phyloP scores from a whole-genome alignment of 2,329 filamentous ascomycete genomes.

The Ophiostoma ulmi region DNA sequence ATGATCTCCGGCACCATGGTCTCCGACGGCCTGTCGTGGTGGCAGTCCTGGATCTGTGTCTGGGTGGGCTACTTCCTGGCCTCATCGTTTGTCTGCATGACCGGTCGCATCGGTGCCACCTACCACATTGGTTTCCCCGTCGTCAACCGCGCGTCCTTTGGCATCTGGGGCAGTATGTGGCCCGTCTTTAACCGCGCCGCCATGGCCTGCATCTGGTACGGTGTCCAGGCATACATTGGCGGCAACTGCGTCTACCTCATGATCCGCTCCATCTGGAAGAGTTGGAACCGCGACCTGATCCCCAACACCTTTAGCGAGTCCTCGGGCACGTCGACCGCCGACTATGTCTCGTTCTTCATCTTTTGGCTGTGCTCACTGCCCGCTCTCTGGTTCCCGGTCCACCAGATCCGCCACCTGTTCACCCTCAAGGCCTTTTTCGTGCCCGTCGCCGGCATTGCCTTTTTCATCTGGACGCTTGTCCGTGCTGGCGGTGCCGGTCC shows the following conservation, averaged over 20 bases:
- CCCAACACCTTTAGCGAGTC: slow-evolving; percentile 35
- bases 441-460: slow-evolving; percentile 49
- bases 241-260: slow-evolving; percentile 25
- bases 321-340: slow-evolving; percentile 36
- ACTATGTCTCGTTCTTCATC: slow-evolving; percentile 36
- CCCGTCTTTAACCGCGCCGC: slow-evolving; percentile 22
- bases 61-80: slow-evolving; percentile 81
- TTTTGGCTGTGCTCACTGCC: slow-evolving; percentile 38
- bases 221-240: slow-evolving; percentile 25
- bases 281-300: slow-evolving; percentile 78
- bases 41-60: slow-evolving; percentile 85
- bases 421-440: slow-evolving; percentile 45
- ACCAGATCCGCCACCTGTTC: slow-evolving; percentile 36
- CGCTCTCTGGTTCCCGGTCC: slow-evolving; percentile 56
- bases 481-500: slow-evolving; percentile 27
- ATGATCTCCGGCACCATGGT: slow-evolving; percentile 88
- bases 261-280: slow-evolving; percentile 34
- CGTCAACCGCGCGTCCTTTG: slow-evolving; percentile 23
- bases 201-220: slow-evolving; percentile 24
- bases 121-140: slow-evolving; percentile 27
- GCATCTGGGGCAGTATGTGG: slow-evolving; percentile 24
- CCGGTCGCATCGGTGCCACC: slow-evolving; percentile 58
- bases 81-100: slow-evolving; percentile 67
- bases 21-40: slow-evolving; percentile 73
- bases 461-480: slow-evolving; percentile 34